phyloP scores from a whole-genome alignment of 108 stramenopile genomes.

The Nitzschia palea region DNA sequence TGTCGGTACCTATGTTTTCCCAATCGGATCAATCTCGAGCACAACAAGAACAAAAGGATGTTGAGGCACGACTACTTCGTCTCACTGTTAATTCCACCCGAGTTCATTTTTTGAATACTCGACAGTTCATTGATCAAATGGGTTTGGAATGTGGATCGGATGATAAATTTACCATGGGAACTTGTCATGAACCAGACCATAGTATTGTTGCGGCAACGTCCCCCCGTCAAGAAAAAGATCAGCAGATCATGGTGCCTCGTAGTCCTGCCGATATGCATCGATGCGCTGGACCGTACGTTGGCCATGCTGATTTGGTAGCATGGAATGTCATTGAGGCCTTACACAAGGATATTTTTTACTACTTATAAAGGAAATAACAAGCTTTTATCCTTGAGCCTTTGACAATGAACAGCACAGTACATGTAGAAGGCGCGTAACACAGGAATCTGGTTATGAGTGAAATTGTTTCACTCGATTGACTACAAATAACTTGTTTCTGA shows the following conservation, averaged over 20 bases:
- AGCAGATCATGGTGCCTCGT: neutral
- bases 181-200: conserved; percentile 24
- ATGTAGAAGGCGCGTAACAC: no score
- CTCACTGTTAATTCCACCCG: neutral
- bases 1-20: conserved; percentile 31
- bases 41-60: neutral
- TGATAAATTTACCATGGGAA: conserved; percentile 27
- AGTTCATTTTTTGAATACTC: conserved; percentile 15
- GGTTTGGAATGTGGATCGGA: conserved; percentile 37
- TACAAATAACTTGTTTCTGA: no score
- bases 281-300: conserved; percentile 24
- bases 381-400: no score
- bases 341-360: conserved; percentile 4
- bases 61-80: neutral
- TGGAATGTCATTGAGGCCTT: conserved; percentile 26
- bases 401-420: no score
- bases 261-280: conserved; percentile 39
- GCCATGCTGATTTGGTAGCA: conserved; percentile 30
- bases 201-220: neutral
- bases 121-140: conserved; percentile 14
- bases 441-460: no score
- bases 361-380: neutral
- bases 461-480: no score
- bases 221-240: neutral
- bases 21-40: conserved; percentile 3